Evolutionary conservation across 2,329 filamentous ascomycete species (phyloP), one percentile per base, ranked within the genome.

Genomic region (Bertia moriformis): DNA sequence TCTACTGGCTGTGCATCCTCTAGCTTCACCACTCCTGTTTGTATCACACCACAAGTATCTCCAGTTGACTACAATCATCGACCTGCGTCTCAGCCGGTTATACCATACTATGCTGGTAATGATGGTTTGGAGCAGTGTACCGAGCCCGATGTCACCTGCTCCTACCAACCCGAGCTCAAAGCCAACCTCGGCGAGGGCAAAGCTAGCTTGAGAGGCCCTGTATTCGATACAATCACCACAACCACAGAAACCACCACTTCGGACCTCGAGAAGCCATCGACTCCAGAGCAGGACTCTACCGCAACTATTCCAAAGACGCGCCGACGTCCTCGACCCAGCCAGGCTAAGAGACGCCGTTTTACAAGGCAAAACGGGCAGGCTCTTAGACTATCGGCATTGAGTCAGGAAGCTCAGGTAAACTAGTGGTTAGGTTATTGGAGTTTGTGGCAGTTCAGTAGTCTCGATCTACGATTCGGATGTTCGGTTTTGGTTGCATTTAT

Each of bases 81-180:
- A 32, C n/a, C n/a, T n/a, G n/a, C n/a, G n/a, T n/a, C n/a, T n/a
- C n/a, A n/a, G n/a, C n/a, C n/a, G n/a, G 57, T 78, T 19, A 67
- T 80, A 60, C 58, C 80, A 14, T 80, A 75, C 51, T 78, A 73
- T 45, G 69, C 72, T 5, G 54, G 63, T 4, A 69, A 76, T 40
- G 57, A 58, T 14, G 59, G 69, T 32, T 60, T 57, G 22, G 58
- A 59, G 10, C 66, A 63, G 7, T 35, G 7, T 18, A 35, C 32
- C 32, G 17, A 35, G 15, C 17, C 32, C 12, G 76, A 81, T 45
- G 67, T 82, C 33, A 61, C 73, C 3, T 82, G 82, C 45, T 77
- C 77, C 4, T 66, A 72, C 44, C 74, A 81, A 54, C 67, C 81
- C 24, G 77, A 82, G 50, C 64, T 82, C 36, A 75, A 73, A 48